phyloP scores from a whole-genome alignment of 768 basidiomycete species.

The Suillus cothurnatus region DNA sequence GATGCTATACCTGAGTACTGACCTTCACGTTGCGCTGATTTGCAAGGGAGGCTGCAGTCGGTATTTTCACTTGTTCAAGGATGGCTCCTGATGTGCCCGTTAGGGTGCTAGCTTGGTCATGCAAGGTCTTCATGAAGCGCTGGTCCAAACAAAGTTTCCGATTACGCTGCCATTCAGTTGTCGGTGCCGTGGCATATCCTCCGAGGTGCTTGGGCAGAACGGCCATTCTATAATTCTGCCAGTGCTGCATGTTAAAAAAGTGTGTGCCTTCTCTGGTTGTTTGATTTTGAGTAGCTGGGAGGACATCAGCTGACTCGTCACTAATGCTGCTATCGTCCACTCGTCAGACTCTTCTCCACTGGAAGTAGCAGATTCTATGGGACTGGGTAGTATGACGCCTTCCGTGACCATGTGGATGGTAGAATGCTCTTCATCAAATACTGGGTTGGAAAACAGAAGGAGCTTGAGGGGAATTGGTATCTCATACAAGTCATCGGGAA shows the following conservation, averaged over 20 bases:
- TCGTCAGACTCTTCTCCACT: slow-evolving; percentile 18
- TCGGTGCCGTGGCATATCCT: slow-evolving; percentile 39
- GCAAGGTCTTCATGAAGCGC: slow-evolving; percentile 56
- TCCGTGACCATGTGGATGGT: slow-evolving; percentile 27
- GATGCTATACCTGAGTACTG: background rate
- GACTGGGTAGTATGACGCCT: background rate
- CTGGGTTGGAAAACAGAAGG: slow-evolving; percentile 42
- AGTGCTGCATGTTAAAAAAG: slow-evolving; percentile 57
- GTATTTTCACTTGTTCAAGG: slow-evolving; percentile 57
- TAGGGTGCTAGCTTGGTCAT: slow-evolving; percentile 61
- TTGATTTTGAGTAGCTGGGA: background rate
- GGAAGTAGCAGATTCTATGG: slow-evolving; percentile 9
- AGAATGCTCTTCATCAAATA: slow-evolving; percentile 45
- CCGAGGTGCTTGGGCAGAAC: slow-evolving; percentile 59
- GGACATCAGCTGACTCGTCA: slow-evolving; percentile 18
- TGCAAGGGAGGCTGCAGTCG: slow-evolving; percentile 35
- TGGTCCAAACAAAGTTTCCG: slow-evolving; percentile 49
- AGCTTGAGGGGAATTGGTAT: slow-evolving; percentile 18
- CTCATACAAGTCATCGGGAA: slow-evolving; percentile 10
- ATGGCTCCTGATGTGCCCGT: slow-evolving; percentile 60
- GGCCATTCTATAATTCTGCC: slow-evolving; percentile 54
- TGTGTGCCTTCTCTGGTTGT: slow-evolving; percentile 40
- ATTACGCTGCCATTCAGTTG: slow-evolving; percentile 38
- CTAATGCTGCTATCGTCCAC: slow-evolving; percentile 17
- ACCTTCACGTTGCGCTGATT: slow-evolving; percentile 18